Conservation (phyloP, 1,284 basidiomycete genomes). For the Puccinia horiana region DNA sequence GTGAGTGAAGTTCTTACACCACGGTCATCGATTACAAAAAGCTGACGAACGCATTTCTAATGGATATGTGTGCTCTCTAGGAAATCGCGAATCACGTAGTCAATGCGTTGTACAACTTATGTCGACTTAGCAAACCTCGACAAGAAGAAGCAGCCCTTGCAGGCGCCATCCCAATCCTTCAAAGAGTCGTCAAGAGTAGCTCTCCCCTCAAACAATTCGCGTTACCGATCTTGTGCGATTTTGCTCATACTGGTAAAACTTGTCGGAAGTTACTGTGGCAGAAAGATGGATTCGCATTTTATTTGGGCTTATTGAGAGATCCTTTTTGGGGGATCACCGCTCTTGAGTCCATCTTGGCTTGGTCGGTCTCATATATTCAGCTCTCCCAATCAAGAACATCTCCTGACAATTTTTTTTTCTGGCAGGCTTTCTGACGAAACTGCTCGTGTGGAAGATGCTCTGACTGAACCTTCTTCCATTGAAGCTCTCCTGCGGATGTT, state of each 20-base stretch:
- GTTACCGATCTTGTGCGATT: slow-evolving; percentile 89
- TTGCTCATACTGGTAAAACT: slow-evolving; percentile 87
- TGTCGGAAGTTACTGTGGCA: slow-evolving; percentile 85
- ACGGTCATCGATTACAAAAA: neutral
- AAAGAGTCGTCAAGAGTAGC: slow-evolving; percentile 78
- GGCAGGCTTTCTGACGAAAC: slow-evolving; percentile 89
- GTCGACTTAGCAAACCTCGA: slow-evolving; percentile 84
- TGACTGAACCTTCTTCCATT: slow-evolving; percentile 70
- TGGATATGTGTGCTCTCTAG: slow-evolving; percentile 63
- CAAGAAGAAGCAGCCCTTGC: slow-evolving; percentile 96
- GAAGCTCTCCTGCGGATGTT: slow-evolving; percentile 80
- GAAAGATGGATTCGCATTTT: slow-evolving; percentile 73
- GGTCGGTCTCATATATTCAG: slow-evolving; percentile 64
- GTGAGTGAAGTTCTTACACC: slow-evolving; percentile 63
- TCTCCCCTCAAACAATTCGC: slow-evolving; percentile 96
- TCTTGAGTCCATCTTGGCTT: slow-evolving; percentile 83
- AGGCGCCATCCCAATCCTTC: slow-evolving; percentile 86
- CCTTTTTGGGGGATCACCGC: slow-evolving; percentile 95
- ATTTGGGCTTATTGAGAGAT: slow-evolving; percentile 80
- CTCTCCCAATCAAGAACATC: neutral
- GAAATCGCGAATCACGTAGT: slow-evolving; percentile 91
- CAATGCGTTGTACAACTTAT: slow-evolving; percentile 91
- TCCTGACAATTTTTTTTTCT: neutral
- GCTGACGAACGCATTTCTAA: slow-evolving; percentile 25
- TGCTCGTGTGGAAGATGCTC: slow-evolving; percentile 82